A percentile compares a stretch with the other conserved stretches of the same genome.
phyloP scores from a whole-genome alignment of 2,329 filamentous ascomycete genomes.

The Aspergillus calidoustus region DNA sequence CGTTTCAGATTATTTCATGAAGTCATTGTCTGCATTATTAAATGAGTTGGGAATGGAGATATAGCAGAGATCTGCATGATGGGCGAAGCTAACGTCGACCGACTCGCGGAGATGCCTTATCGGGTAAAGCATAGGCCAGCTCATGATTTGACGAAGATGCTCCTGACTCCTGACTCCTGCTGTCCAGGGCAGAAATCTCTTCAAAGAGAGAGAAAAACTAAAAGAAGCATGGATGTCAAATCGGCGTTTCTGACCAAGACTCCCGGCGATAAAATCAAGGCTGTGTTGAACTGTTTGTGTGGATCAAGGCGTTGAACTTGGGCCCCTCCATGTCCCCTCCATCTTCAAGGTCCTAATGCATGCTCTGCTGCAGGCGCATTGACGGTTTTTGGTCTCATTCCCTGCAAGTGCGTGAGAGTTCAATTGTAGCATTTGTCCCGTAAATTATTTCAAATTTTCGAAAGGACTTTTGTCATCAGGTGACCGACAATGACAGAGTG shows the following conservation, averaged over 20 bases:
- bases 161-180: background rate
- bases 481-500: background rate
- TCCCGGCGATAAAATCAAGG: background rate
- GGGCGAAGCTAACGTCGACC: constrained; percentile 10
- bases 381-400: constrained; percentile 19
- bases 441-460: background rate
- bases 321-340: constrained; percentile 22
- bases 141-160: background rate
- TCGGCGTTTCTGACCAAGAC: background rate
- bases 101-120: constrained; percentile 1
- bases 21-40: constrained; percentile 13
- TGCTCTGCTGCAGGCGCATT: constrained; percentile 26
- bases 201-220: background rate
- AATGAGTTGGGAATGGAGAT: background rate
- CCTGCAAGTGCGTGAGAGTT: constrained; percentile 12
- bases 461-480: background rate
- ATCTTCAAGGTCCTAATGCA: constrained; percentile 22
- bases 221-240: background rate
- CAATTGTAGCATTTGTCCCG: background rate
- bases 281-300: background rate
- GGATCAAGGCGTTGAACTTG: constrained; percentile 5
- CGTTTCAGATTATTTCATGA: constrained; percentile 6
- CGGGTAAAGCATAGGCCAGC: constrained; percentile 1
- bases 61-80: constrained; percentile 16
- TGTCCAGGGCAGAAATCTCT: background rate